Evolutionary conservation across 495 filamentous ascomycete genomes (phyloP).

Genomic region (Neurospora tetrasperma): DNA sequence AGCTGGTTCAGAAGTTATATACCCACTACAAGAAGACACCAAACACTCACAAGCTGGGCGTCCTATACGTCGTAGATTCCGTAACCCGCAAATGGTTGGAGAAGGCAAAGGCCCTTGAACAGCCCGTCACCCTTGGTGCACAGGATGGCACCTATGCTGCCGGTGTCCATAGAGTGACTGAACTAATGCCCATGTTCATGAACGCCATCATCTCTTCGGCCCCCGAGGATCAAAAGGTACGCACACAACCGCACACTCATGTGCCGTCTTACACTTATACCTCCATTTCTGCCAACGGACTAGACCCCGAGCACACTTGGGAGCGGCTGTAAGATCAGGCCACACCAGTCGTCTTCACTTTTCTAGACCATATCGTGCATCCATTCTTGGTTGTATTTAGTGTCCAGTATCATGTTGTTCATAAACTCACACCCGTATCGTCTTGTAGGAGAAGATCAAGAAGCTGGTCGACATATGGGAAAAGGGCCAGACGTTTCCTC

Average conservation of each 20-base stretch:
- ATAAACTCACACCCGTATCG: slow-evolving; percentile 30
- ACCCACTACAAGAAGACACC: slow-evolving; percentile 96
- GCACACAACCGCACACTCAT: slow-evolving; percentile 30
- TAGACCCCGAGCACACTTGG: not conserved
- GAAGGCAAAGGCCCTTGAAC: slow-evolving; percentile 75
- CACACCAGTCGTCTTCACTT: not conserved
- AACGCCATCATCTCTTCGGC: slow-evolving; percentile 84
- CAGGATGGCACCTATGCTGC: slow-evolving; percentile 88
- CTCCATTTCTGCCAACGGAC: not conserved
- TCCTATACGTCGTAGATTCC: slow-evolving; percentile 99
- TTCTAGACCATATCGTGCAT: not conserved
- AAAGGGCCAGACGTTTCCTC: slow-evolving; percentile 82
- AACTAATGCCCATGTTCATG: slow-evolving; percentile 86
- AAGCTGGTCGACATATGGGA: slow-evolving; percentile 98
- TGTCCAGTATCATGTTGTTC: slow-evolving; percentile 10
- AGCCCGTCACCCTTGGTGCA: slow-evolving; percentile 64
- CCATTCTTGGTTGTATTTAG: not conserved
- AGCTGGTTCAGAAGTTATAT: slow-evolving; percentile 91
- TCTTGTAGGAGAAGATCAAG: slow-evolving; percentile 82
- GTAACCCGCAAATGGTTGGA: slow-evolving; percentile 98
- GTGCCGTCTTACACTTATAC: slow-evolving; percentile 1
- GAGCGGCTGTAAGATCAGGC: not conserved
- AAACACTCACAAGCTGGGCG: slow-evolving; percentile 91
- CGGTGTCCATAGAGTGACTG: slow-evolving; percentile 92
- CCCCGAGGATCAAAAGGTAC: slow-evolving; percentile 97